Evolutionary conservation across 2,329 filamentous ascomycete species (phyloP).

Genomic region (Trichoderma citrinoviride): DNA sequence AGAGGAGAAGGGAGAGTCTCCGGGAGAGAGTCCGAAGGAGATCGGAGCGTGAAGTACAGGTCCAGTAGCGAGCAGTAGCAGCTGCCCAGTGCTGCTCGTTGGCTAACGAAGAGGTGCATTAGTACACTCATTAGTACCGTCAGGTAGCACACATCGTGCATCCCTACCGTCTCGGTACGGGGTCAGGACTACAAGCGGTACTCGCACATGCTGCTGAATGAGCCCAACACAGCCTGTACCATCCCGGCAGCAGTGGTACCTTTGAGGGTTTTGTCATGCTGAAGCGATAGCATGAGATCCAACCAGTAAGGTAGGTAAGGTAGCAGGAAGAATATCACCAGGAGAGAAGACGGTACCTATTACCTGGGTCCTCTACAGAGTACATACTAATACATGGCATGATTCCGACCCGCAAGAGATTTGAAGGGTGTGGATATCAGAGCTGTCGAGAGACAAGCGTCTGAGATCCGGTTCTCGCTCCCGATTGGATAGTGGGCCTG

Average conservation of each 20-base stretch:
- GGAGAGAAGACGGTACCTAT: too few species aligned
- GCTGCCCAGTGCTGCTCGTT: neutral
- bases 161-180: neutral
- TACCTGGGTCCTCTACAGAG: too few species aligned
- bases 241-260: neutral
- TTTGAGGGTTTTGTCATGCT: neutral
- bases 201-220: neutral
- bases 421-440: neutral
- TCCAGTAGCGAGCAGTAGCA: neutral
- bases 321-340: too few species aligned
- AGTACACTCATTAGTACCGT: too few species aligned
- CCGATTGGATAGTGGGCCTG: slow-evolving; percentile 10
- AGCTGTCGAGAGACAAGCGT: slow-evolving; percentile 20
- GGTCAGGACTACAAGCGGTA: neutral
- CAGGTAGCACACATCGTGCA: too few species aligned
- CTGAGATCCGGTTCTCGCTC: slow-evolving; percentile 20
- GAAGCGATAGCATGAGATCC: too few species aligned
- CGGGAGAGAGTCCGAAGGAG: neutral
- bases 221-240: neutral
- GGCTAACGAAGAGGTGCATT: slow-evolving; percentile 12
- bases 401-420: slow-evolving; percentile 8
- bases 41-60: neutral
- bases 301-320: too few species aligned
- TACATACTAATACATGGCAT: neutral
- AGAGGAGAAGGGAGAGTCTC: too few species aligned